Evolutionary conservation across 2,329 filamentous ascomycete genomes (phyloP), one percentile per base, ranked within the genome.

Genomic region (Trichoderma afroharzianum): DNA sequence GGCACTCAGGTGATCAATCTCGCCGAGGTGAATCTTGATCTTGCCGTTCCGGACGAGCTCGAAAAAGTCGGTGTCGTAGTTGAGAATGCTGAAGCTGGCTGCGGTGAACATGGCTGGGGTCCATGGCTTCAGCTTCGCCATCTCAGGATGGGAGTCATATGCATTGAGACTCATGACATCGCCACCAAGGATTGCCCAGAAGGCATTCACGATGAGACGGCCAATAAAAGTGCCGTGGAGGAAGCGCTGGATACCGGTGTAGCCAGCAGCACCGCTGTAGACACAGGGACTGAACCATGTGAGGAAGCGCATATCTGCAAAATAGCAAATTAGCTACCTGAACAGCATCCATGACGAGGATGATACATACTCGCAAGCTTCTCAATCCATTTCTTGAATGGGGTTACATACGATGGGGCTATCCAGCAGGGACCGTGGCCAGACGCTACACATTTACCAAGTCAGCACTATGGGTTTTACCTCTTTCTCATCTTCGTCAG

Each of bases 241-340:
- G 72, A 91, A 88, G 11, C 79, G 77, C 4, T 88, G 84, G 2
- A 88, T 82, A 12, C 81, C 81, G 14, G 84, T 81, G 74, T 86
- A 91, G 1, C 90, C 91, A 76, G 90, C 90, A 2, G 85, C 86
- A 2, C 85, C 83, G 5, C 90, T 91, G 90, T 91, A 95, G 15
- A 92, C 86, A 77, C 92, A 94, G 0, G 93, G 92, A 66, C 88
- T 90, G 79, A 95, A 89, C 89, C 91, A 94, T 2, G 89, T 92
- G 68, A 94, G 81, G 74, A 92, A 85, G 0, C 92, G 88, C 0
- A 88, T 91, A 36, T 85, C 83, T 84, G 67, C n/a, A 9, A n/a
- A 14, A 6, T 3, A 18, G 6, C 6, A 7, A 3, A n/a, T 68
- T 21, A 61, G 57, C 6, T 18, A 21, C 6, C 4, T 33, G 21